phyloP scores from a whole-genome alignment of 2,329 filamentous ascomycete genomes.

The Trichoderma simmonsii region DNA sequence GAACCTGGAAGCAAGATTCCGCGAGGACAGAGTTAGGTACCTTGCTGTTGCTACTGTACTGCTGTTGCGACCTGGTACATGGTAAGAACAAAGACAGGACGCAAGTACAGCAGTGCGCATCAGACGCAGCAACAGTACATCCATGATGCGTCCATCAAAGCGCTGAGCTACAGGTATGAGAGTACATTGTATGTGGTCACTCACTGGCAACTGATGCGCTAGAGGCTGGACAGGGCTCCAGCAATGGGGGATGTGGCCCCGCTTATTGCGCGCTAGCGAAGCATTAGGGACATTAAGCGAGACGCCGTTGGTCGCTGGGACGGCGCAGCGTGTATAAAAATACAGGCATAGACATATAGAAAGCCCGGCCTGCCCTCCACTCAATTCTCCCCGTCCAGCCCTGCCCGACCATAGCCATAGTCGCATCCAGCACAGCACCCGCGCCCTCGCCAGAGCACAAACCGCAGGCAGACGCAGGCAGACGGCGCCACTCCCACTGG shows the following conservation, averaged over 20 bases:
- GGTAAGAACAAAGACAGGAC: background rate
- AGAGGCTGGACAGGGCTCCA: conserved; percentile 5
- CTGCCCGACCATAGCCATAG: conserved; percentile 16
- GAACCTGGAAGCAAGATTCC: background rate
- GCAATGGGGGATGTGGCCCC: conserved; percentile 7
- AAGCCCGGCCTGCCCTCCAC: conserved; percentile 44
- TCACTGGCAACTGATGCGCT: background rate
- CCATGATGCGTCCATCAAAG: background rate
- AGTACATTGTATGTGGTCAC: background rate
- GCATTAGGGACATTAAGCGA: conserved; percentile 39
- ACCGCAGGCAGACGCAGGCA: conserved; percentile 4
- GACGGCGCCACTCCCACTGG: conserved; percentile 3
- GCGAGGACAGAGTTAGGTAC: background rate
- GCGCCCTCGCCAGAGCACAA: conserved; percentile 1
- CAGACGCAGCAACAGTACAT: background rate
- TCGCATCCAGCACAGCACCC: conserved; percentile 6
- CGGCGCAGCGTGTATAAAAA: conserved; percentile 42
- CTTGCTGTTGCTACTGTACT: background rate
- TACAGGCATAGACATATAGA: conserved; percentile 45
- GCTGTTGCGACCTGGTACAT: background rate
- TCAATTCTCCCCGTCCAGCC: conserved; percentile 33
- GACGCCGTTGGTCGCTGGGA: conserved; percentile 33
- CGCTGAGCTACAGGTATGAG: background rate
- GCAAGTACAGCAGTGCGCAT: background rate
- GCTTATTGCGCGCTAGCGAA: conserved; percentile 29